A percentile compares a stretch with the other conserved stretches of the same genome.
These are phyloP conservation scores for Magnaporthiopsis poae DNA, from an alignment of 2,329 filamentous ascomycete genomes.

Conservation along the genomic window DNA sequence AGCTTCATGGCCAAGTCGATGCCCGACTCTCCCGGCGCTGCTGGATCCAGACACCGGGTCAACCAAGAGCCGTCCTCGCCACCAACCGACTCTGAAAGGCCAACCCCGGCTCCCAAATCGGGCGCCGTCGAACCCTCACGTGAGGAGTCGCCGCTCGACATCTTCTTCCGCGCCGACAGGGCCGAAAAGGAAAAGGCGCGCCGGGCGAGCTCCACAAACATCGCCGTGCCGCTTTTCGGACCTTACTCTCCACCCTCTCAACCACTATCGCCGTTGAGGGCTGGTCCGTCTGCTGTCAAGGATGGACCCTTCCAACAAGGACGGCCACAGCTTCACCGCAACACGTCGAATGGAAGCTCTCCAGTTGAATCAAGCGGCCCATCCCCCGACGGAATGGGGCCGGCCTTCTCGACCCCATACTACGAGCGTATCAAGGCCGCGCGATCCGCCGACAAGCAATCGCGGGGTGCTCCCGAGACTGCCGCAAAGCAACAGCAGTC, in stretches of 20 bases:
- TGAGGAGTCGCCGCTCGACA: constrained; percentile 70
- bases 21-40: constrained; percentile 49
- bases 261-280: constrained; percentile 17
- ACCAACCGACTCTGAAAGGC: constrained; percentile 41
- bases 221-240: constrained; percentile 27
- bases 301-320: constrained; percentile 15
- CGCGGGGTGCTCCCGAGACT: constrained; percentile 9
- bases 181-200: constrained; percentile 60
- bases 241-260: constrained; percentile 44
- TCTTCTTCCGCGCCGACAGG: constrained; percentile 81
- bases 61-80: constrained; percentile 41
- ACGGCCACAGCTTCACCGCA: constrained; percentile 33
- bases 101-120: constrained; percentile 32
- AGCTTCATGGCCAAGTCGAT: constrained; percentile 72
- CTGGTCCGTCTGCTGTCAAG: constrained; percentile 13
- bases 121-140: constrained; percentile 24
- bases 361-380: constrained; percentile 58
- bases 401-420: constrained; percentile 59
- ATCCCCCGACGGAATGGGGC: constrained; percentile 45
- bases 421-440: constrained; percentile 51
- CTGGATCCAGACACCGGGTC: constrained; percentile 28
- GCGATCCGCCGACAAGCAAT: constrained; percentile 24
- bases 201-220: constrained; percentile 40
- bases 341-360: constrained; percentile 48
- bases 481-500: constrained; percentile 12